Percentiles rank a stretch among this genome's conserved stretches.
phyloP scores from a whole-genome alignment of 2,329 filamentous ascomycete genomes.

The Monascus ruber region DNA sequence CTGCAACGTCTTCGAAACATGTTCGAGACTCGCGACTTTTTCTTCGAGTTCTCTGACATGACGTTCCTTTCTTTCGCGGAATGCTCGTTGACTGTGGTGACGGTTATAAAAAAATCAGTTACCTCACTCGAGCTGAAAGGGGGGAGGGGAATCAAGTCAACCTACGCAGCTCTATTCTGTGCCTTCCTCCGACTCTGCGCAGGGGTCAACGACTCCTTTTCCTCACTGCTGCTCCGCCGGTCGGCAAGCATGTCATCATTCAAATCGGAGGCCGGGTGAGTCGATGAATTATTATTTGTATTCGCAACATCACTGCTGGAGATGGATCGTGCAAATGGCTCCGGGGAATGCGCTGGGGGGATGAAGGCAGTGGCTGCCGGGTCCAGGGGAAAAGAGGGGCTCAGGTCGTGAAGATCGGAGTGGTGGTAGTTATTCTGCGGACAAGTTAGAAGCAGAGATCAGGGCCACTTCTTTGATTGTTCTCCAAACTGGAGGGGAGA shows the following conservation, averaged over 20 bases:
- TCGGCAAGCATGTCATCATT: slow-evolving; percentile 16
- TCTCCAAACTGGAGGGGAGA: slow-evolving; percentile 15
- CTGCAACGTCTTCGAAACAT: slow-evolving; percentile 57
- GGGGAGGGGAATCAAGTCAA: slow-evolving; percentile 6
- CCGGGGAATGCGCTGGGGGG: slow-evolving; percentile 22
- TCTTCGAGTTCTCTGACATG: slow-evolving; percentile 88
- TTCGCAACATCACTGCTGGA: slow-evolving; percentile 16
- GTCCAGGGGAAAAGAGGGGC: slow-evolving; percentile 25
- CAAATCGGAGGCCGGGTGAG: slow-evolving; percentile 18
- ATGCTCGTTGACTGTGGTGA: slow-evolving; percentile 68
- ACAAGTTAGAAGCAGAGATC: too few species aligned
- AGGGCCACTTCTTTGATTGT: too few species aligned
- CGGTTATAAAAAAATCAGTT: too few species aligned
- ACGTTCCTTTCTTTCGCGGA: slow-evolving; percentile 88
- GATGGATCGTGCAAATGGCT: slow-evolving; percentile 22
- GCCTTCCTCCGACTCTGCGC: slow-evolving; percentile 54
- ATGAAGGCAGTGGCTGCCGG: slow-evolving; percentile 16
- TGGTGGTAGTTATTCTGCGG: too few species aligned
- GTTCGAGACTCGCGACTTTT: slow-evolving; percentile 68
- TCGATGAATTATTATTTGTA: slow-evolving; percentile 7
- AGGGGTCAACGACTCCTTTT: slow-evolving; percentile 43
- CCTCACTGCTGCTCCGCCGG: slow-evolving; percentile 40
- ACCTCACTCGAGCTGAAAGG: too few species aligned
- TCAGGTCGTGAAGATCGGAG: too few species aligned
- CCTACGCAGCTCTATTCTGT: slow-evolving; percentile 63